These are phyloP conservation scores for Phytopythium aichiense DNA, from an alignment of 352 stramenopile genomes.

Conservation along the genomic window DNA sequence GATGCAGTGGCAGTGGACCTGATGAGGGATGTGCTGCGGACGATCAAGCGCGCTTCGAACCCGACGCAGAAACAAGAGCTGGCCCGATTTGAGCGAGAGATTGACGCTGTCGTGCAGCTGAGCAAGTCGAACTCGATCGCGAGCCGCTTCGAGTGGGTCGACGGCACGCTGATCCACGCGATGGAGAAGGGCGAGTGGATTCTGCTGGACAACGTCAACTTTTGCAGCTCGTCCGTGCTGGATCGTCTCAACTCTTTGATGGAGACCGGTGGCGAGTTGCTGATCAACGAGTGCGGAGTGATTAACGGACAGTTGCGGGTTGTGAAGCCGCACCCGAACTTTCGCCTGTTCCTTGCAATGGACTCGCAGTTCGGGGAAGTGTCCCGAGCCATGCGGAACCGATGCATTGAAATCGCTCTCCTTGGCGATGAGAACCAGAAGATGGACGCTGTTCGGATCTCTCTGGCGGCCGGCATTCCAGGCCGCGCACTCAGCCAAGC, in stretches of 20 bases:
- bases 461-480: conserved; percentile 50
- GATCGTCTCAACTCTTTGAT: conserved; percentile 99
- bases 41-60: conserved; percentile 17
- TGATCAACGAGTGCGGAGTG: conserved; percentile 98
- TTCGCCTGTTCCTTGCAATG: conserved; percentile 99
- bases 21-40: conserved; percentile 39
- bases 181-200: conserved; percentile 99
- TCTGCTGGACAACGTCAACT: conserved; percentile 99
- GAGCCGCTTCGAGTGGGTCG: conserved; percentile 97
- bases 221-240: conserved; percentile 98
- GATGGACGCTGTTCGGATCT: conserved; percentile 67
- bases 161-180: conserved; percentile 97
- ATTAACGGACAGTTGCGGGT: conserved; percentile 90
- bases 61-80: not conserved
- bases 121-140: conserved; percentile 63
- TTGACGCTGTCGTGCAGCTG: conserved; percentile 41
- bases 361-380: conserved; percentile 96
- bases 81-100: conserved; percentile 9
- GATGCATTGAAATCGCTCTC: conserved; percentile 97
- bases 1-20: conserved; percentile 57
- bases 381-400: conserved; percentile 99
- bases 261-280: conserved; percentile 95
- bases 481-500: conserved; percentile 57
- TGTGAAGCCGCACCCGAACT: conserved; percentile 97
- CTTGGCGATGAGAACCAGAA: conserved; percentile 39